Conservation (phyloP, 2,329 filamentous ascomycete species). For the Knoxdaviesia proteae region DNA sequence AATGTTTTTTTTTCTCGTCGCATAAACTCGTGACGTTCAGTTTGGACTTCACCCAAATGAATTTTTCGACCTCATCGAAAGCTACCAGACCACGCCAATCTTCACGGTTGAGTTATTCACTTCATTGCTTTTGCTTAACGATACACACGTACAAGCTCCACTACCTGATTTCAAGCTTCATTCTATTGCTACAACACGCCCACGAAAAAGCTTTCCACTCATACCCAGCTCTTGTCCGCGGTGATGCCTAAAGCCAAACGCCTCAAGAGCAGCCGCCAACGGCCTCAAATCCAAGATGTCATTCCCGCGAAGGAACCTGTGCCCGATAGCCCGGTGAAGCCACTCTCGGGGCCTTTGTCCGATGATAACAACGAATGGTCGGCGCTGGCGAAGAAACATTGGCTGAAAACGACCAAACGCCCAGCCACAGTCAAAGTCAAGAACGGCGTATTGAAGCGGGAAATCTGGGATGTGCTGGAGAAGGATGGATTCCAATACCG, state of each 20-base stretch:
- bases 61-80: no score
- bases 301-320: neutral
- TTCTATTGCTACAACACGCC: no score
- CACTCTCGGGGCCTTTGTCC: slow-evolving; percentile 7
- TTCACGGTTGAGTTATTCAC: no score
- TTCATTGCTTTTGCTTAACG: no score
- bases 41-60: no score
- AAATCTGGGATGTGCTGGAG: slow-evolving; percentile 79
- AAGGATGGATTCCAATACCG: slow-evolving; percentile 58
- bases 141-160: no score
- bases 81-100: no score
- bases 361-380: slow-evolving; percentile 54
- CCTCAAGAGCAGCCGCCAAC: slow-evolving; percentile 24
- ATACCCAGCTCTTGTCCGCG: no score
- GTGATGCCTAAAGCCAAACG: slow-evolving; percentile 39
- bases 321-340: slow-evolving; percentile 1
- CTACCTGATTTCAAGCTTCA: no score
- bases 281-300: slow-evolving; percentile 6
- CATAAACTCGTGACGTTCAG: no score
- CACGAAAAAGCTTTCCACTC: no score
- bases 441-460: slow-evolving; percentile 66
- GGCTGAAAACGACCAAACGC: slow-evolving; percentile 42
- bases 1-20: no score
- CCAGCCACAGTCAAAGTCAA: slow-evolving; percentile 47
- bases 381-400: slow-evolving; percentile 63